Evolutionary conservation across 1,139 yeast genomes (phyloP).

Genomic region (Geotrichum cucujoidarum): DNA sequence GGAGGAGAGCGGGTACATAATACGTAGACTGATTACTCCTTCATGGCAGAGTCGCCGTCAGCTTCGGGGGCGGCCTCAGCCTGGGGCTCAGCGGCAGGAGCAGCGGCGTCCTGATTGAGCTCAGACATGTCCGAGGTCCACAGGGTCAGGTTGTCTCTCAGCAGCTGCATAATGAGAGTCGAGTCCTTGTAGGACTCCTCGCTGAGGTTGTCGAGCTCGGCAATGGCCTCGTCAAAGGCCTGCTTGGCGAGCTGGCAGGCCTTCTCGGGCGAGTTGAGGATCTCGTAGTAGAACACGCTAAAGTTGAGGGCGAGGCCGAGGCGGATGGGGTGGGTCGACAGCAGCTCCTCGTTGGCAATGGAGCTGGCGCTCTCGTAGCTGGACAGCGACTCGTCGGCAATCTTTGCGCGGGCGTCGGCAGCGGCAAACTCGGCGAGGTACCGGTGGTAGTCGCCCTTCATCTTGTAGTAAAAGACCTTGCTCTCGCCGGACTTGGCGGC

Average conservation of each 20-base stretch:
- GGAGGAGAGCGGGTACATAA: no score
- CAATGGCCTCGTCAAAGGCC: conserved; percentile 98
- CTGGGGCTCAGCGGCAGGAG: conserved; percentile 16
- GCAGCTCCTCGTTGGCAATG: conserved; percentile 95
- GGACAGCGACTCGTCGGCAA: conserved; percentile 89
- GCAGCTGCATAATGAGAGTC: conserved; percentile 96
- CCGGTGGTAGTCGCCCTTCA: conserved; percentile 99
- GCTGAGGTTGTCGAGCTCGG: conserved; percentile 94
- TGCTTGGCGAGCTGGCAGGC: conserved; percentile 99
- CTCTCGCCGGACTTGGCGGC: conserved; percentile 97
- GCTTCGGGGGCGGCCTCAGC: conserved; percentile 24
- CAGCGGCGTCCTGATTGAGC: conserved; percentile 6
- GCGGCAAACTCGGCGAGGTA: conserved; percentile 96
- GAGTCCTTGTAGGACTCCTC: conserved; percentile 99
- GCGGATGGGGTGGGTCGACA: conserved; percentile 98
- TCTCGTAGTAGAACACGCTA: conserved; percentile 97
- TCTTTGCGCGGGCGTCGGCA: conserved; percentile 88
- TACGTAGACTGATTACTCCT: conserved; percentile 10
- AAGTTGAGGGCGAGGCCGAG: conserved; percentile 96
- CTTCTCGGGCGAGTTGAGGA: conserved; percentile 95
- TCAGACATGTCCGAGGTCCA: conserved; percentile 45
- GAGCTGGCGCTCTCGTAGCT: conserved; percentile 96
- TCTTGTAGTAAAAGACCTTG: conserved; percentile 96
- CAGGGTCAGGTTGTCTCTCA: conserved; percentile 96
- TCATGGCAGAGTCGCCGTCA: conserved; percentile 19